Conservation (phyloP, 2,329 filamentous ascomycete species). For the Verruconis gallopava region DNA sequence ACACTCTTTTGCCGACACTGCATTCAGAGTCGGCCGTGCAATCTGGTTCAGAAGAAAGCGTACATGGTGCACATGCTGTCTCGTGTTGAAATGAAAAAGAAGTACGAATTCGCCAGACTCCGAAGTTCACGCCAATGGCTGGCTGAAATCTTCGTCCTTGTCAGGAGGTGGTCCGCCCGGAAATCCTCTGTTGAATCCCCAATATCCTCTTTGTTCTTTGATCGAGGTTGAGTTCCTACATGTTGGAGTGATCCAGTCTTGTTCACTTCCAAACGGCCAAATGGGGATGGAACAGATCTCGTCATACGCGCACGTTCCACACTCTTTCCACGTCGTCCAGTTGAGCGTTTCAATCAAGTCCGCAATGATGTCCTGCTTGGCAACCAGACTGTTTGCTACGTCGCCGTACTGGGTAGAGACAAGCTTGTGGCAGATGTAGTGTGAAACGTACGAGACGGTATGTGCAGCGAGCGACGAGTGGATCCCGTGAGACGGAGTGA, state of each 20-base stretch:
- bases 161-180: no score
- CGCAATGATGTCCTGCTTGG: constrained; percentile 19
- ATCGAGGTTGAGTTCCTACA: constrained; percentile 20
- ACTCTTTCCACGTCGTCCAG: constrained; percentile 50
- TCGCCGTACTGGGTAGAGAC: constrained; percentile 14
- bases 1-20: no score
- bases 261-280: constrained; percentile 44
- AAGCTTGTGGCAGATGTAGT: constrained; percentile 23
- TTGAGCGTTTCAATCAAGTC: constrained; percentile 37
- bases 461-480: constrained; percentile 17
- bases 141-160: no score
- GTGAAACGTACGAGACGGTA: constrained; percentile 20
- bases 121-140: no score
- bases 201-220: neutral
- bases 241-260: constrained; percentile 40
- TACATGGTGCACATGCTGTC: no score
- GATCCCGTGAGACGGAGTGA: constrained; percentile 15
- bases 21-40: no score
- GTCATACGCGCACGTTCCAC: constrained; percentile 38
- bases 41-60: no score
- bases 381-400: constrained; percentile 9
- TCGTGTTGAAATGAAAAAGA: no score
- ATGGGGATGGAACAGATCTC: constrained; percentile 51
- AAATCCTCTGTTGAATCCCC: no score
- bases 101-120: no score